phyloP scores from a whole-genome alignment of 768 basidiomycete genomes.

The Russula virescens region DNA sequence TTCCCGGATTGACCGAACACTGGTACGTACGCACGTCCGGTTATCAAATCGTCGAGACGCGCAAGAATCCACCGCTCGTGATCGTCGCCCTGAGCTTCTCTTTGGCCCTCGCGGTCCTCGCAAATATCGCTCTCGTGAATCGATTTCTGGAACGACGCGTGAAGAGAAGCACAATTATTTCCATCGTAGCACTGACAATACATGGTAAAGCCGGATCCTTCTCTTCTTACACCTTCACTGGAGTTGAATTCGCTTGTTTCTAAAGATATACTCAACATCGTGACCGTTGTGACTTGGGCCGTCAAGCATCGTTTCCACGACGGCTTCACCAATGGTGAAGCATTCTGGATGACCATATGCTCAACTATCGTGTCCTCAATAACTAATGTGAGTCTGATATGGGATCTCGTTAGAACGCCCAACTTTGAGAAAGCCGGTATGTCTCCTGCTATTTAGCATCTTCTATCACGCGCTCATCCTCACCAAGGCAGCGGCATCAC shows the following conservation, averaged over 20 bases:
- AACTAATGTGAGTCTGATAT: slow-evolving; percentile 61
- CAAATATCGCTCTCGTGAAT: slow-evolving; percentile 59
- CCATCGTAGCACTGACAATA: slow-evolving; percentile 56
- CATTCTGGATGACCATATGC: slow-evolving; percentile 76
- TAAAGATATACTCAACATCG: slow-evolving; percentile 64
- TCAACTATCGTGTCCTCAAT: slow-evolving; percentile 61
- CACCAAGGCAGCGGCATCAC: slow-evolving; percentile 73
- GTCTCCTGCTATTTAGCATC: slow-evolving; percentile 18
- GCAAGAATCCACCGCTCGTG: slow-evolving; percentile 51
- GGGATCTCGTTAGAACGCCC: slow-evolving; percentile 52
- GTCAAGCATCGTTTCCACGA: slow-evolving; percentile 52
- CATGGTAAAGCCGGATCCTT: slow-evolving; percentile 53
- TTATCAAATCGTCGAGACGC: slow-evolving; percentile 41
- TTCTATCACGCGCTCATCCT: slow-evolving; percentile 6
- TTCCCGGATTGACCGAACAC: slow-evolving; percentile 70
- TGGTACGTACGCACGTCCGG: slow-evolving; percentile 62
- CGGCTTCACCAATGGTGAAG: slow-evolving; percentile 59
- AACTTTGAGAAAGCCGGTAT: slow-evolving; percentile 61
- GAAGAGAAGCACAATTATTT: slow-evolving; percentile 54
- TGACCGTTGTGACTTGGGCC: slow-evolving; percentile 51
- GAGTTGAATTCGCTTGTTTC: not conserved
- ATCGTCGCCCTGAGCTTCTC: slow-evolving; percentile 59
- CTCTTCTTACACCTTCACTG: not conserved
- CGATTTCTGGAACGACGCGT: slow-evolving; percentile 70
- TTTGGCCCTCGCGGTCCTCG: slow-evolving; percentile 59